Percentiles rank a stretch among this genome's conserved stretches.
These are phyloP conservation scores for Durio zibethinus DNA, from an alignment of 345 rosid species.

Conservation along the genomic window DNA sequence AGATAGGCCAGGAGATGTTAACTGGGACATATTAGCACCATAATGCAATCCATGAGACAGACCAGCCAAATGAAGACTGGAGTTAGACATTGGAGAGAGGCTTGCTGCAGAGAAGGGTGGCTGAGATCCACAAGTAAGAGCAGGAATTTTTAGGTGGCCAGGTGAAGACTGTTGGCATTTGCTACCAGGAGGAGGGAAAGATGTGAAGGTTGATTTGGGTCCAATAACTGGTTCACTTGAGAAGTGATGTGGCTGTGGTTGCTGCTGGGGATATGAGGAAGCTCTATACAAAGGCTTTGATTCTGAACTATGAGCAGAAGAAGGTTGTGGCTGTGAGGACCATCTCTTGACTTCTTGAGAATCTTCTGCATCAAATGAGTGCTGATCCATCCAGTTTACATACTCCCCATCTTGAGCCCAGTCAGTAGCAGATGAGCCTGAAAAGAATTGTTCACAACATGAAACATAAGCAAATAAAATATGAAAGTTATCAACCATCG, in stretches of 20 bases:
- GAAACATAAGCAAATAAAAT: background rate
- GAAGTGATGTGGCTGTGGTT: conserved; percentile 57
- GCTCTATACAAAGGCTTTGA: conserved; percentile 74
- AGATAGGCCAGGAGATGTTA: conserved; percentile 61
- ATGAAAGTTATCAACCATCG: background rate
- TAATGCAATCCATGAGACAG: conserved; percentile 61
- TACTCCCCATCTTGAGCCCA: conserved; percentile 84
- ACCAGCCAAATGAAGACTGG: conserved; percentile 54
- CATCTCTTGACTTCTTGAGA: conserved; percentile 67
- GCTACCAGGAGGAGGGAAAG: conserved; percentile 81
- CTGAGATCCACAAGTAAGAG: conserved; percentile 52
- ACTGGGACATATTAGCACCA: conserved; percentile 59
- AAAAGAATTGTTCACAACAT: conserved; percentile 8
- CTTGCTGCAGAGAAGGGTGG: conserved; percentile 52
- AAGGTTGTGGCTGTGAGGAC: conserved; percentile 71
- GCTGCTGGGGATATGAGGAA: conserved; percentile 84
- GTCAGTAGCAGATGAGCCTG: conserved; percentile 87
- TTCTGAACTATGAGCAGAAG: conserved; percentile 43
- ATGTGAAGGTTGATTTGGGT: conserved; percentile 68
- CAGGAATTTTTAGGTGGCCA: conserved; percentile 47
- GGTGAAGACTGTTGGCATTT: conserved; percentile 59
- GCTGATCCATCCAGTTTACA: conserved; percentile 65
- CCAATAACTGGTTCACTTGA: conserved; percentile 60
- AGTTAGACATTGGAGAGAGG: conserved; percentile 56
- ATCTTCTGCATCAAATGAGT: conserved; percentile 51